Evolutionary conservation across 2,329 filamentous ascomycete genomes (phyloP).

Genomic region (Aspergillaceae sp.): DNA sequence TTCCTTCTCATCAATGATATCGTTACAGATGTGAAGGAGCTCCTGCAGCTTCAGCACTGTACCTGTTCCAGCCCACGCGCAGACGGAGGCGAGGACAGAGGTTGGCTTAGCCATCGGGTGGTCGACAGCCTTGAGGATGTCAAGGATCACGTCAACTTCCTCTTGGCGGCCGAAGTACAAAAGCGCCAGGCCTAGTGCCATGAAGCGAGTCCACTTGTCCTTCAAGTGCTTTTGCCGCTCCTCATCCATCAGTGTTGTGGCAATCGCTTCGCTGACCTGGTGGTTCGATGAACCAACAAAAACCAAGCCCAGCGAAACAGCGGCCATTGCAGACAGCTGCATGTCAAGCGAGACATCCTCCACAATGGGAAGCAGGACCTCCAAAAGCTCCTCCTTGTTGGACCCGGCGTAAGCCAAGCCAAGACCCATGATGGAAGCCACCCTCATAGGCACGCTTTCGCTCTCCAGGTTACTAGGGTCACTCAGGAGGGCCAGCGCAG

Average conservation of each 20-base stretch:
- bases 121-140: constrained; percentile 93
- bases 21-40: constrained; percentile 94
- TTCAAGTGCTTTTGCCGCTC: constrained; percentile 84
- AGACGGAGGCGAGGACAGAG: constrained; percentile 87
- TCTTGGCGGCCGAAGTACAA: constrained; percentile 96
- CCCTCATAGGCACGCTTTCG: constrained; percentile 67
- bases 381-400: constrained; percentile 80
- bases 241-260: constrained; percentile 87
- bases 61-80: constrained; percentile 95
- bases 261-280: constrained; percentile 84
- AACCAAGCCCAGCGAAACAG: constrained; percentile 77
- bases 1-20: constrained; percentile 88
- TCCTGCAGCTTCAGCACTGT: constrained; percentile 96
- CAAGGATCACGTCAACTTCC: constrained; percentile 95
- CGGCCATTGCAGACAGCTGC: constrained; percentile 94
- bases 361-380: constrained; percentile 77
- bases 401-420: constrained; percentile 91
- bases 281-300: constrained; percentile 89
- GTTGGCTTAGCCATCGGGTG: constrained; percentile 97
- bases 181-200: constrained; percentile 84
- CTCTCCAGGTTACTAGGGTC: constrained; percentile 71
- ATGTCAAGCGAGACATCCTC: constrained; percentile 77
- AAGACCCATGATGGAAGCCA: constrained; percentile 89
- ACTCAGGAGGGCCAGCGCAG: constrained; percentile 75
- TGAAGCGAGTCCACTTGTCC: constrained; percentile 97